Conservation (phyloP, 306 rosid species). For the Canavalia gladiata region DNA sequence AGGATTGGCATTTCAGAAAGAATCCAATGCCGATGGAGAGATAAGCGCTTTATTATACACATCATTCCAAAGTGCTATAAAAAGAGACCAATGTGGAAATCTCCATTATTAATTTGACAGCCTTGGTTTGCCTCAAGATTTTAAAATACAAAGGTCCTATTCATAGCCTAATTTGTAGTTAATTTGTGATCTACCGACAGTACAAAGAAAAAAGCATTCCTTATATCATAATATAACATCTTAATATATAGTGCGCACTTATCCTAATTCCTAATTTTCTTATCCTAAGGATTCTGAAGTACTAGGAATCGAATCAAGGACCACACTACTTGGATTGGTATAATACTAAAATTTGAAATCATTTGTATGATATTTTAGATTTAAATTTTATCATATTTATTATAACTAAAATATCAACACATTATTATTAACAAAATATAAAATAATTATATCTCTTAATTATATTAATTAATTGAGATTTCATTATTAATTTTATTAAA, state of each 20-base stretch:
- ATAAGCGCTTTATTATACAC: neutral
- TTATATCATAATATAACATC: neutral
- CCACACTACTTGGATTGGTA: too few relatives aligned
- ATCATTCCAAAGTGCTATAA: neutral
- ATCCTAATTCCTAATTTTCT: constrained; percentile 22
- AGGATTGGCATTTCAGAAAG: too few relatives aligned
- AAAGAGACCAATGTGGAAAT: neutral
- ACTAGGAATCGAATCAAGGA: too few relatives aligned
- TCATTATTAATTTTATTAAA: too few relatives aligned
- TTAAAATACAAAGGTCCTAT: neutral
- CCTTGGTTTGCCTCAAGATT: neutral
- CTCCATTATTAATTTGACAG: neutral
- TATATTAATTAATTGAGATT: too few relatives aligned
- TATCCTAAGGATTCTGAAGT: neutral
- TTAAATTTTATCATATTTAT: too few relatives aligned
- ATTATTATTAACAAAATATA: too few relatives aligned
- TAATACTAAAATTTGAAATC: too few relatives aligned
- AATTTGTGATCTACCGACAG: neutral
- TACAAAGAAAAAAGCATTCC: too few relatives aligned
- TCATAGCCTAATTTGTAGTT: constrained; percentile 21
- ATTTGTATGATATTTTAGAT: too few relatives aligned
- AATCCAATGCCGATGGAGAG: neutral
- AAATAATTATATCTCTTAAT: too few relatives aligned
- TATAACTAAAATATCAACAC: too few relatives aligned
- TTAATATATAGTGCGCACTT: neutral